A percentile compares a stretch with the other conserved stretches of the same genome.
Evolutionary conservation across 2,329 filamentous ascomycete species (phyloP).

Genomic region (Microdochium trichocladiopsis): DNA sequence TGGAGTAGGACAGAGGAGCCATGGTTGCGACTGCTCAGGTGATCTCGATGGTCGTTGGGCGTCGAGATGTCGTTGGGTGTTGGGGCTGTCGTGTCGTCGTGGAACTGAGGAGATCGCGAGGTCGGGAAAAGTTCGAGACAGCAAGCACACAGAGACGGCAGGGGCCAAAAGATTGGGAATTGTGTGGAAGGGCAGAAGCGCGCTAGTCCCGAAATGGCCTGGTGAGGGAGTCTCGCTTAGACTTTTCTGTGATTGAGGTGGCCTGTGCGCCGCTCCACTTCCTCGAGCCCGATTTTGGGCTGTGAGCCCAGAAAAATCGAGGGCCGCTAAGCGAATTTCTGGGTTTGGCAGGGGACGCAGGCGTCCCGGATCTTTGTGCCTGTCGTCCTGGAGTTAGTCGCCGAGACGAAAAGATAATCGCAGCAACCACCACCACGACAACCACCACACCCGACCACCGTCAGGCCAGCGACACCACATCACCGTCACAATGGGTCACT

Average conservation of each 20-base stretch:
- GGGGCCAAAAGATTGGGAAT: constrained; percentile 3
- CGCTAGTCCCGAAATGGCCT: background rate
- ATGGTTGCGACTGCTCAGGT: constrained; percentile 23
- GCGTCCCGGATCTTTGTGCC: background rate
- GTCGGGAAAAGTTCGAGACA: constrained; percentile 2
- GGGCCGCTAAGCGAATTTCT: background rate
- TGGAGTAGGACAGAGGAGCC: constrained; percentile 73
- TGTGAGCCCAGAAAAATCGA: background rate
- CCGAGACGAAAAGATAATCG: background rate
- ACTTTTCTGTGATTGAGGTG: background rate
- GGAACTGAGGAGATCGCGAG: constrained; percentile 3
- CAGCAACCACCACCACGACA: constrained; percentile 4
- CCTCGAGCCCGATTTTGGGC: background rate
- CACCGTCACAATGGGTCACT: constrained; percentile 72
- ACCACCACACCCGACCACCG: constrained; percentile 11
- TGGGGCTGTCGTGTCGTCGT: constrained; percentile 15
- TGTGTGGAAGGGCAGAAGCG: background rate
- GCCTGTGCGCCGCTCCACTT: background rate
- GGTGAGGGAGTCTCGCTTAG: background rate
- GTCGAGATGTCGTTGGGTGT: constrained; percentile 31
- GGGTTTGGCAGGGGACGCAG: background rate
- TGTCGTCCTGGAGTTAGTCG: background rate
- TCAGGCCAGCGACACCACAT: constrained; percentile 28
- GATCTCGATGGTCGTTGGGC: constrained; percentile 6
- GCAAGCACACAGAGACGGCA: constrained; percentile 8